Percentiles rank a stretch among this genome's conserved stretches.
Conservation (phyloP, 2,329 filamentous ascomycete species). For the Fusarium robinianum region DNA sequence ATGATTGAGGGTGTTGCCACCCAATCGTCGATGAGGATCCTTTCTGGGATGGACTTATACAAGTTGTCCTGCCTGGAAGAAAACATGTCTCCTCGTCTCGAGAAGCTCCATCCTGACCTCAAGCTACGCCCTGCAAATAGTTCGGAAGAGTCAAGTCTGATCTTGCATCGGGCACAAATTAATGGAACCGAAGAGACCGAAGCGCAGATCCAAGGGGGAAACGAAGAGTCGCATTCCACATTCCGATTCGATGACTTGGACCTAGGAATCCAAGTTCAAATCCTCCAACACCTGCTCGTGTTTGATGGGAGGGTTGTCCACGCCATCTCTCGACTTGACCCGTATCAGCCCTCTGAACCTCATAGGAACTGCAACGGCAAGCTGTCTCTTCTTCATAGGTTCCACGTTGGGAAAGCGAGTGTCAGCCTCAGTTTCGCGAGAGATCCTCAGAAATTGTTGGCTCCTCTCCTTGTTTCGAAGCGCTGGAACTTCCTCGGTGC, state of each 20-base stretch:
- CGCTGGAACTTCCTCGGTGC: constrained; percentile 47
- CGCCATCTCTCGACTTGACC: constrained; percentile 52
- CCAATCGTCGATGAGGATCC: fast-evolving
- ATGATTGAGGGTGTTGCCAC: fast-evolving
- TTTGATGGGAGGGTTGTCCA: constrained; percentile 45
- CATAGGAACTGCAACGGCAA: constrained; percentile 10
- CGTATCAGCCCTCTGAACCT: constrained; percentile 26
- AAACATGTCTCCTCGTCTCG: constrained; percentile 22
- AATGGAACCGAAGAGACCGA: not conserved
- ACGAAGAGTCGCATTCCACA: constrained; percentile 1
- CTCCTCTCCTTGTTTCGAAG: constrained; percentile 46
- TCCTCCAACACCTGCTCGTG: constrained; percentile 46
- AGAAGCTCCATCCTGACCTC: constrained; percentile 21
- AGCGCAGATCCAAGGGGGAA: not conserved
- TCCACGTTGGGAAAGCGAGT: constrained; percentile 43
- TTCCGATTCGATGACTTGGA: constrained; percentile 43
- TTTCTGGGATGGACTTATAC: constrained; percentile 16
- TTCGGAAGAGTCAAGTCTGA: not conserved
- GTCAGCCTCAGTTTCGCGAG: constrained; percentile 42
- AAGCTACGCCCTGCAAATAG: constrained; percentile 5
- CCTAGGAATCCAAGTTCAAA: constrained; percentile 36
- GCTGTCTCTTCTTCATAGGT: constrained; percentile 42
- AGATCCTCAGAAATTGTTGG: constrained; percentile 45
- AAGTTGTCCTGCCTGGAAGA: constrained; percentile 24
- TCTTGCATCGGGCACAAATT: not conserved